phyloP scores from a whole-genome alignment of 148 eudicot genomes.

The Persicaria maculosa region DNA sequence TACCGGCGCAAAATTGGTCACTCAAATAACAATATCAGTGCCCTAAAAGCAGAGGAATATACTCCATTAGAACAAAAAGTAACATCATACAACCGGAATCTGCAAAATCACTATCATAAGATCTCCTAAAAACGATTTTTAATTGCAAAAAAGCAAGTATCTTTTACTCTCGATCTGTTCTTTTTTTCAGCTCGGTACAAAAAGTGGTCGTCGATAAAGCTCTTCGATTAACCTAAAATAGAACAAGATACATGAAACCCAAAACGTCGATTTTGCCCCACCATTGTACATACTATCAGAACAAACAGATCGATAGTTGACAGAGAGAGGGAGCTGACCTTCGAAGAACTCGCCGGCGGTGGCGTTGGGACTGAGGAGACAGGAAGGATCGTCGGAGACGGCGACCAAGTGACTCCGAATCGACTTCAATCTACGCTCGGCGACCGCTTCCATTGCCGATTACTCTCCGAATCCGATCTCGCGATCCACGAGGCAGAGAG shows the following conservation, averaged over 20 bases:
- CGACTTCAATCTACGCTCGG: constrained; percentile 51
- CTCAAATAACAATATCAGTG: neutral
- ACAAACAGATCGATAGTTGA: neutral
- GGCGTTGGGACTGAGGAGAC: constrained; percentile 25
- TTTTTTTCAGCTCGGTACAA: neutral
- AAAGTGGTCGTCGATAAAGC: constrained; percentile 4
- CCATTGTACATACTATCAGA: neutral
- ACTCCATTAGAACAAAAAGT: neutral
- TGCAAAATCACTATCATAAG: neutral
- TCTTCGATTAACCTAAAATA: neutral
- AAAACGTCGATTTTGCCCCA: neutral
- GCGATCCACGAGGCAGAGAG: neutral
- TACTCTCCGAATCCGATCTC: neutral
- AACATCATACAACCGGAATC: neutral
- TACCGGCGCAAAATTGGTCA: neutral
- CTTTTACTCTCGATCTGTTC: neutral
- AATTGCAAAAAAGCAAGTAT: constrained; percentile 3
- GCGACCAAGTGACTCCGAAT: constrained; percentile 54
- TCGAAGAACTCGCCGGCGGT: constrained; percentile 60
- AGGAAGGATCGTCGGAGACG: constrained; percentile 20
- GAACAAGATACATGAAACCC: neutral
- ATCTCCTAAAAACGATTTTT: neutral
- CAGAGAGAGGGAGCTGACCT: constrained; percentile 26
- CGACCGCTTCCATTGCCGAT: constrained; percentile 12
- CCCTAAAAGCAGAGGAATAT: constrained; percentile 2